Conservation (phyloP, 768 basidiomycete genomes). For the Mycena vitilis region DNA sequence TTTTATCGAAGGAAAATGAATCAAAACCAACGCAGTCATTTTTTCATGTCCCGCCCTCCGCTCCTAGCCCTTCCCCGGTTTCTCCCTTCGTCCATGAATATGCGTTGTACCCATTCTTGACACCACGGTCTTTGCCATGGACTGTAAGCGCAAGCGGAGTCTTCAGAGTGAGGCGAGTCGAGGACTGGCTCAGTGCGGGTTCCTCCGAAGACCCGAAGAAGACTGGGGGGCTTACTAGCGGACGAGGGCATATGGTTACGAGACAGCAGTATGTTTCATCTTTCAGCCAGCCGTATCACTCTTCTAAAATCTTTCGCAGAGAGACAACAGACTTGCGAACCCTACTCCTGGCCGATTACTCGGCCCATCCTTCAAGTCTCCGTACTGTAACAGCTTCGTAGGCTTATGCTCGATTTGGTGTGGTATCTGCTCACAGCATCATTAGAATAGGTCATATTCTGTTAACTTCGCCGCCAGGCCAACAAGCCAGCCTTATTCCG, state of each 20-base stretch:
- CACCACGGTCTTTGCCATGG: conserved; percentile 62
- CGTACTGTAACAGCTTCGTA: conserved; percentile 55
- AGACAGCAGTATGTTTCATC: conserved; percentile 49
- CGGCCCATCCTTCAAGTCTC: conserved; percentile 18
- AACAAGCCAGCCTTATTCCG: conserved; percentile 25
- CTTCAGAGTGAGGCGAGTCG: conserved; percentile 73
- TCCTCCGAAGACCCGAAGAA: conserved; percentile 48
- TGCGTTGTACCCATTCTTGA: conserved; percentile 76
- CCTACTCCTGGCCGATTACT: conserved; percentile 6
- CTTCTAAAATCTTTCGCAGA: conserved; percentile 14
- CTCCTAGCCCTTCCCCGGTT: conserved; percentile 41
- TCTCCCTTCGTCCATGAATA: conserved; percentile 55
- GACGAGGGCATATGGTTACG: conserved; percentile 47
- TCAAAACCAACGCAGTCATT: conserved; percentile 33
- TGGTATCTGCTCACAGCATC: conserved; percentile 24
- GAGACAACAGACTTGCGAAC: conserved; percentile 28
- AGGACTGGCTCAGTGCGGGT: conserved; percentile 64
- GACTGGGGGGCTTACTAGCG: conserved; percentile 53
- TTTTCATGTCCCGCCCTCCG: conserved; percentile 45
- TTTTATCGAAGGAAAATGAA: conserved; percentile 25
- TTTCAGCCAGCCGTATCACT: not conserved
- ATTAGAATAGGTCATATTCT: conserved; percentile 72
- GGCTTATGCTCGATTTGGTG: conserved; percentile 22
- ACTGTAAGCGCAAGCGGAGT: conserved; percentile 54
- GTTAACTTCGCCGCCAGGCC: conserved; percentile 34